These are phyloP conservation scores for Funneliformis caledonium DNA, from an alignment of 371 early-diverging fungal genomes.

Conservation along the genomic window DNA sequence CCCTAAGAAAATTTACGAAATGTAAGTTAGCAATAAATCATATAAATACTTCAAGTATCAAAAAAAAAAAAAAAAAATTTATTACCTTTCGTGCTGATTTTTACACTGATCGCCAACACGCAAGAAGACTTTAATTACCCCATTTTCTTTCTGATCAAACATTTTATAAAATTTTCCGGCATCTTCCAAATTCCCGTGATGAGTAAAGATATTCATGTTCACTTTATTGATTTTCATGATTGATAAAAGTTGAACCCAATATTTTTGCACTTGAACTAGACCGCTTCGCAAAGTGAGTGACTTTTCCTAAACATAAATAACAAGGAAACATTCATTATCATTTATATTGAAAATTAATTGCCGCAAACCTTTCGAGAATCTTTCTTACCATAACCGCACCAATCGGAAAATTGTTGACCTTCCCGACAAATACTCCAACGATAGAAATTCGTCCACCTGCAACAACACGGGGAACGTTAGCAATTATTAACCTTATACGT, in stretches of 20 bases:
- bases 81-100: no score
- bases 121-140: constrained; percentile 55
- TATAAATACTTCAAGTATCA: no score
- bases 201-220: constrained; percentile 61
- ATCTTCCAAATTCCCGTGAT: constrained; percentile 56
- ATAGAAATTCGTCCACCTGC: constrained; percentile 58
- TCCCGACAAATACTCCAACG: constrained; percentile 59
- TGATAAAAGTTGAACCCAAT: constrained; percentile 56
- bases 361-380: no score
- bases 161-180: constrained; percentile 53
- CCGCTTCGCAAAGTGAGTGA: constrained; percentile 59
- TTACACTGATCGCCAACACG: no score
- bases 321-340: background rate
- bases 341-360: background rate
- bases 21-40: no score
- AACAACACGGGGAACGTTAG: constrained; percentile 28
- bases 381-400: constrained; percentile 60
- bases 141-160: constrained; percentile 60
- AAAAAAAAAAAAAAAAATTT: no score
- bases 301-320: constrained; percentile 48
- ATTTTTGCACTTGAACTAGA: constrained; percentile 60
- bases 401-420: constrained; percentile 60
- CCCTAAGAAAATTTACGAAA: no score
- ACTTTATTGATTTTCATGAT: constrained; percentile 52
- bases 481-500: background rate